These are phyloP conservation scores for Kodamaea plutei DNA, from an alignment of 1,139 yeast species.

Conservation along the genomic window DNA sequence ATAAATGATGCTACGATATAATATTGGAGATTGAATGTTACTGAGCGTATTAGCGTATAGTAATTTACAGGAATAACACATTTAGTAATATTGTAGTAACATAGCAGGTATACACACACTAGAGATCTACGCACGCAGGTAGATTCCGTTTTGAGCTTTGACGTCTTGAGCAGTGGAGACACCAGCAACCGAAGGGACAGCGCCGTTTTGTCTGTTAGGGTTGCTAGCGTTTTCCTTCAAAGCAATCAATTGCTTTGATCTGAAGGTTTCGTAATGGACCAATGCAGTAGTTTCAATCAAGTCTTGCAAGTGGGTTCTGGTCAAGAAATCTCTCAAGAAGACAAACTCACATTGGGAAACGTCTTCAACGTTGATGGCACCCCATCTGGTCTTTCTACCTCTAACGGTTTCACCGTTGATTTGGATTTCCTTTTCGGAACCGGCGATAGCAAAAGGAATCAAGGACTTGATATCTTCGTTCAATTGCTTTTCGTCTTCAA, in stretches of 20 bases:
- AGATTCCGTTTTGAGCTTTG: constrained; percentile 9
- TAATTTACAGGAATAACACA: too few relatives aligned
- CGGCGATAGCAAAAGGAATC: constrained; percentile 93
- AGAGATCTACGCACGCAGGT: constrained; percentile 9
- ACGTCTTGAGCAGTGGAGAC: constrained; percentile 10
- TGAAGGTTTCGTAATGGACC: constrained; percentile 87
- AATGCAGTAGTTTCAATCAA: constrained; percentile 88
- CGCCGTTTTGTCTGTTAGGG: constrained; percentile 26
- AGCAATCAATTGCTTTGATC: constrained; percentile 90
- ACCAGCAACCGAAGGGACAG: constrained; percentile 9
- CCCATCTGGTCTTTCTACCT: constrained; percentile 94
- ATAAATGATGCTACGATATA: too few relatives aligned
- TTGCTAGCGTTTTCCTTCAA: constrained; percentile 78
- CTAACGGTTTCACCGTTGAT: constrained; percentile 75
- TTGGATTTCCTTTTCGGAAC: constrained; percentile 77
- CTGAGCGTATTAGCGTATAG: too few relatives aligned
- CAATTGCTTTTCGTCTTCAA: constrained; percentile 76
- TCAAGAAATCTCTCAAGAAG: constrained; percentile 85
- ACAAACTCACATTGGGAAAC: constrained; percentile 94
- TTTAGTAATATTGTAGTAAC: too few relatives aligned
- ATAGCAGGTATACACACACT: not conserved
- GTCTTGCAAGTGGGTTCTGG: constrained; percentile 94
- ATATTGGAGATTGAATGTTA: too few relatives aligned
- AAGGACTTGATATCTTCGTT: constrained; percentile 73
- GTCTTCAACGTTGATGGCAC: constrained; percentile 86